A percentile compares a stretch with the other conserved stretches of the same genome.
Conservation (phyloP, 768 basidiomycete species). For the Boletus rex-veris region DNA sequence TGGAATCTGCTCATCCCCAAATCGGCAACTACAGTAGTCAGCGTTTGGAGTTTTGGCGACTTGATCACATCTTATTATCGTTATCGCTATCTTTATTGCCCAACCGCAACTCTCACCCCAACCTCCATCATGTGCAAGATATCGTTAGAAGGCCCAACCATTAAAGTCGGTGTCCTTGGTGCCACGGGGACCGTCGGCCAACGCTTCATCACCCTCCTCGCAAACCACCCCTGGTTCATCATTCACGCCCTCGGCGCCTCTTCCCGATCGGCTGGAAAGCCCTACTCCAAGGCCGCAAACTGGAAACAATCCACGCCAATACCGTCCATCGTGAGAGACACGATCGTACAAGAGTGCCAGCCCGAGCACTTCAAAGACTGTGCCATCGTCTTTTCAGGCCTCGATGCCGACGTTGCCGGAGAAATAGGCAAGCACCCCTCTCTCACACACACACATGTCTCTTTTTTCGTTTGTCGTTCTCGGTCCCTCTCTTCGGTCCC, state of each 20-base stretch:
- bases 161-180: slow-evolving; percentile 74
- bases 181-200: slow-evolving; percentile 96
- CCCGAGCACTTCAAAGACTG: slow-evolving; percentile 78
- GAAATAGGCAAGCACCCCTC: slow-evolving; percentile 68
- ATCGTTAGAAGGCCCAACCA: slow-evolving; percentile 13
- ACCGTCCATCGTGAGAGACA: slow-evolving; percentile 55
- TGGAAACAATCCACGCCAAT: slow-evolving; percentile 90
- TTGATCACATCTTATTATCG: not conserved
- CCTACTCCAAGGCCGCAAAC: slow-evolving; percentile 65
- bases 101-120: not conserved
- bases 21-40: too few species aligned
- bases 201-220: slow-evolving; percentile 86
- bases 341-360: slow-evolving; percentile 68
- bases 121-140: slow-evolving; percentile 19
- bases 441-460: too few species aligned
- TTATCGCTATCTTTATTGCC: not conserved
- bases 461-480: too few species aligned
- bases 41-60: too few species aligned
- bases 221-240: slow-evolving; percentile 86
- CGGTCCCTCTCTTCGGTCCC: not conserved
- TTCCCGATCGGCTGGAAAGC: slow-evolving; percentile 78
- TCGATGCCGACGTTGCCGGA: slow-evolving; percentile 92
- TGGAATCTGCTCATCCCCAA: too few species aligned
- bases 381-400: slow-evolving; percentile 88
- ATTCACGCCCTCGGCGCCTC: slow-evolving; percentile 89